Conservation (phyloP, 345 rosid species). For the Streptanthus diversifolius region DNA sequence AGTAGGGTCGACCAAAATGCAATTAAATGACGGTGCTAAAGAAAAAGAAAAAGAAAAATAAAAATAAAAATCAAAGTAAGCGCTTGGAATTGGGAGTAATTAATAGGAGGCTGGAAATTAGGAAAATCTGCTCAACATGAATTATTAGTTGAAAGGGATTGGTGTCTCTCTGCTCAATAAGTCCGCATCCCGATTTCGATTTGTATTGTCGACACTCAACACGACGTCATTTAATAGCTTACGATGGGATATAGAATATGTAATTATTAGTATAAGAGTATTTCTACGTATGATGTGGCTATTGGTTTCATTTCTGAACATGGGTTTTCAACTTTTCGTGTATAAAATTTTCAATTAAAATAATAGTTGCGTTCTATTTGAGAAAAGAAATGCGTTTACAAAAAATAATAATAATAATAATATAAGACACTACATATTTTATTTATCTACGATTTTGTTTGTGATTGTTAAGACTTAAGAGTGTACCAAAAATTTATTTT, state of each 20-base stretch:
- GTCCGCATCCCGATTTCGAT: constrained; percentile 1
- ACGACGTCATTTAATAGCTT: not conserved
- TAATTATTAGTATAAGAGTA: not conserved
- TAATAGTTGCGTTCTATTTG: too few relatives aligned
- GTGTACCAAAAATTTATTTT: not conserved
- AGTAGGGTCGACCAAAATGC: not conserved
- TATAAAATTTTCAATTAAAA: too few relatives aligned
- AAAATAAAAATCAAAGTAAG: not conserved
- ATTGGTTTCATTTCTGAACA: not conserved
- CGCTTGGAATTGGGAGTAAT: not conserved
- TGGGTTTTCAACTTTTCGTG: too few relatives aligned
- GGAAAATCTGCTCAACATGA: not conserved
- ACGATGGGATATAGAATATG: not conserved
- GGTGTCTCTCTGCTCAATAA: not conserved
- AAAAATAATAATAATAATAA: too few relatives aligned
- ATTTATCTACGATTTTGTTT: not conserved
- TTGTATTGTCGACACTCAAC: not conserved
- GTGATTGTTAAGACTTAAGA: not conserved
- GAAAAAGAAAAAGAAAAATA: too few relatives aligned
- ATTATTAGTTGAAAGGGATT: not conserved
- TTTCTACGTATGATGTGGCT: not conserved
- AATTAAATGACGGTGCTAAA: constrained; percentile 15
- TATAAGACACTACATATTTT: too few relatives aligned
- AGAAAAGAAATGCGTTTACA: too few relatives aligned
- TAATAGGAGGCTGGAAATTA: constrained; percentile 9